Conservation (phyloP, 352 stramenopile species). For the Peronospora belbahrii region DNA sequence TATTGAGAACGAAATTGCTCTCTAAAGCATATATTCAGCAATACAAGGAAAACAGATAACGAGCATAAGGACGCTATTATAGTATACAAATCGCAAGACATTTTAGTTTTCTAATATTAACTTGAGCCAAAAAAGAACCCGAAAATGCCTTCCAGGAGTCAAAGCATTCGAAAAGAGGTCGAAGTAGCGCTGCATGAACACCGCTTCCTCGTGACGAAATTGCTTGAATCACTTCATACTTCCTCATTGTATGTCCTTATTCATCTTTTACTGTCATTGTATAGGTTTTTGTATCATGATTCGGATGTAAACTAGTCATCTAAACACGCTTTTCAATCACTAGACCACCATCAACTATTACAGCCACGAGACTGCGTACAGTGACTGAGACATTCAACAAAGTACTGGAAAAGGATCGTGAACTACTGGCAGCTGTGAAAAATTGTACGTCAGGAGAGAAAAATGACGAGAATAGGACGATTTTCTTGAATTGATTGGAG, state of each 20-base stretch:
- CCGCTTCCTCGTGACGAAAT: slow-evolving; percentile 77
- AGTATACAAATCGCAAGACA: not conserved
- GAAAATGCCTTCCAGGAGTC: slow-evolving; percentile 15
- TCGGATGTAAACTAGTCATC: too few species aligned
- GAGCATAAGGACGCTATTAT: not conserved
- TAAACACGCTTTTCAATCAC: too few species aligned
- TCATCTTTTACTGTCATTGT: not conserved
- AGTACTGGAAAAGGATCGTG: slow-evolving; percentile 68
- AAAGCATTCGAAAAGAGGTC: slow-evolving; percentile 64
- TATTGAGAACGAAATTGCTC: slow-evolving; percentile 5
- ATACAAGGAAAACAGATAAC: too few species aligned
- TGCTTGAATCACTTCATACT: slow-evolving; percentile 68
- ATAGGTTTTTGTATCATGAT: too few species aligned
- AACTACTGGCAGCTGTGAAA: slow-evolving; percentile 62
- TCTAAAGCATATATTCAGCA: not conserved
- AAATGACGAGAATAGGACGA: not conserved
- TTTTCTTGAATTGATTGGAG: not conserved
- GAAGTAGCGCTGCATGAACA: slow-evolving; percentile 73
- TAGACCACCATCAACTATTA: slow-evolving; percentile 71
- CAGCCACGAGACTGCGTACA: slow-evolving; percentile 54
- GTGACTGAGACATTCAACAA: slow-evolving; percentile 73
- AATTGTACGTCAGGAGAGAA: slow-evolving; percentile 36
- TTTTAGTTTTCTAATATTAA: not conserved
- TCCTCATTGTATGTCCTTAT: slow-evolving; percentile 39
- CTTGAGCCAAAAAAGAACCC: not conserved